Evolutionary conservation across 2,329 filamentous ascomycete genomes (phyloP).

Genomic region (Phialocephala sp.): DNA sequence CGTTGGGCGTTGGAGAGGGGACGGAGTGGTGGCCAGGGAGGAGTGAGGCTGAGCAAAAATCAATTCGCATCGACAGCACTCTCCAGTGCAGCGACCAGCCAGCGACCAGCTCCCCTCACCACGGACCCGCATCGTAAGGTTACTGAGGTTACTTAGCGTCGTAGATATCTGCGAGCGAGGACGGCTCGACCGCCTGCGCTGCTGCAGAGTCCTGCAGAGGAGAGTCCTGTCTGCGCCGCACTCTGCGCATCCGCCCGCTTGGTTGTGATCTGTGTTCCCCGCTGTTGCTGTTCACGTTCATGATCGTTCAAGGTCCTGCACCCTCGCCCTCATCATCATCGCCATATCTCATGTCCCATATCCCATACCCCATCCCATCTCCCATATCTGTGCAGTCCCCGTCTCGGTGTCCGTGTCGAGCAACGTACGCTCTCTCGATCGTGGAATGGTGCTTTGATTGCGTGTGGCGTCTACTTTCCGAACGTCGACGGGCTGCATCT

Average conservation of each 20-base stretch:
- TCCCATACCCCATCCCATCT: too few species aligned
- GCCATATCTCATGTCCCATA: slow-evolving; percentile 4
- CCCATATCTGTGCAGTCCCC: not conserved
- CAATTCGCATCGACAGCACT: slow-evolving; percentile 5
- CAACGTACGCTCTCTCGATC: slow-evolving; percentile 2
- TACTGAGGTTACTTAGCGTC: not conserved
- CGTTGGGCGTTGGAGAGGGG: not conserved
- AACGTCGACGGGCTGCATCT: slow-evolving; percentile 15
- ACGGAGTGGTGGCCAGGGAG: not conserved
- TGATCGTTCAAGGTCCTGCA: not conserved
- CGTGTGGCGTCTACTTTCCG: slow-evolving; percentile 9
- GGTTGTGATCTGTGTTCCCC: not conserved
- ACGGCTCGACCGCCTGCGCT: too few species aligned
- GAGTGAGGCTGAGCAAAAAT: slow-evolving; percentile 21
- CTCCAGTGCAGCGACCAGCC: not conserved
- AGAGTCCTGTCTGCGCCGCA: not conserved
- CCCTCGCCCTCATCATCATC: too few species aligned
- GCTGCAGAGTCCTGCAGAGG: not conserved
- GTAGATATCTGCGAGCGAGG: slow-evolving; percentile 4
- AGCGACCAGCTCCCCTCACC: not conserved
- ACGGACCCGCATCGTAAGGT: not conserved
- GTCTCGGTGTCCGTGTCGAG: slow-evolving; percentile 7
- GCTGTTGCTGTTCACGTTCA: not conserved
- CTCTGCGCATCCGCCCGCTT: not conserved
- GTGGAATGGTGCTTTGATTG: not conserved